Evolutionary conservation across 441 rosid species (phyloP).

Genomic region (California macrophylla): DNA sequence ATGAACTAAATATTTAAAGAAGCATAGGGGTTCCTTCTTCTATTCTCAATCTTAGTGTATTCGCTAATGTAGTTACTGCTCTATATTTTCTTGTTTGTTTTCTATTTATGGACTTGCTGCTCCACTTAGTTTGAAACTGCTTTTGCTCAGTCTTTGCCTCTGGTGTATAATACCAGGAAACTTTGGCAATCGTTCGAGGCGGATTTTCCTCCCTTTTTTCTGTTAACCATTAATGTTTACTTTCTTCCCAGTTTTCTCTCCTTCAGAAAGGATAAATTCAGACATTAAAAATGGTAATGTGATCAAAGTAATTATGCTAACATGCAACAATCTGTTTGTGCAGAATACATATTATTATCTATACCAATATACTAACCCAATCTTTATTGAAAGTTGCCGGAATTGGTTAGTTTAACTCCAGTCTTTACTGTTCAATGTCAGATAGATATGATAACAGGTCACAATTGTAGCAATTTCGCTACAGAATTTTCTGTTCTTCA

Average conservation of each 20-base stretch:
- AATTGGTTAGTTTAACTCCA: neutral
- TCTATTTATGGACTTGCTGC: neutral
- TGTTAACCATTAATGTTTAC: neutral
- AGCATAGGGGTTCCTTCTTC: neutral
- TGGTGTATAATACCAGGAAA: neutral
- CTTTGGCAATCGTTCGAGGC: neutral
- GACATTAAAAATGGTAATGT: neutral
- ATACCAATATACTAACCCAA: neutral
- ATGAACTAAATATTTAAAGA: neutral
- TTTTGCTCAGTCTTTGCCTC: neutral
- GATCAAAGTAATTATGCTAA: neutral
- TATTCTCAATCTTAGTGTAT: neutral
- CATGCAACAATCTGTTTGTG: neutral
- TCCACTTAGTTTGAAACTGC: neutral
- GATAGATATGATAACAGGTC: neutral
- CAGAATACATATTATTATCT: neutral
- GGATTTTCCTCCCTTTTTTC: neutral
- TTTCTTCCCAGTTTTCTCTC: neutral
- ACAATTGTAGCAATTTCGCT: neutral
- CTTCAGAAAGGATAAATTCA: neutral
- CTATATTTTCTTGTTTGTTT: neutral
- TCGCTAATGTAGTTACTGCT: neutral
- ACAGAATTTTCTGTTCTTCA: neutral
- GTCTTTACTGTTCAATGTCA: neutral
- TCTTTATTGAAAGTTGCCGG: neutral